Conservation (phyloP, 345 rosid species). For the Nephelium lappaceum region DNA sequence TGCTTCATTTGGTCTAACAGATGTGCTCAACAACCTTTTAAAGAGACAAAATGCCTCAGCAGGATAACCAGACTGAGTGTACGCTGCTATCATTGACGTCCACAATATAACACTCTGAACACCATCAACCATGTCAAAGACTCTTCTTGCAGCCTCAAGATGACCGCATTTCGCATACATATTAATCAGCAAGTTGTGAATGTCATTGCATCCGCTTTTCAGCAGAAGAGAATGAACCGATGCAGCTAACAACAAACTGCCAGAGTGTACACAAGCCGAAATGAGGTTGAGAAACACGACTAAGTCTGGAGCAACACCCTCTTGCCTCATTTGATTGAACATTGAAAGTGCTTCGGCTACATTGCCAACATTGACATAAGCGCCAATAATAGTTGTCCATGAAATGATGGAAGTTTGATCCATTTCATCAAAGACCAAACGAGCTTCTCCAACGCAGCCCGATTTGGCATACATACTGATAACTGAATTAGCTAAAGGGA, state of each 20-base stretch:
- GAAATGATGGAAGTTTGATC: conserved; percentile 28
- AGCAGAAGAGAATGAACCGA: conserved; percentile 36
- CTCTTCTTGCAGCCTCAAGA: conserved; percentile 26
- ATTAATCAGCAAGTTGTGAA: conserved; percentile 29
- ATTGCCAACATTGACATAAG: conserved; percentile 24
- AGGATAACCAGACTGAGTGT: conserved; percentile 25
- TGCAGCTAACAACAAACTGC: conserved; percentile 30
- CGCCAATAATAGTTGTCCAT: conserved; percentile 36
- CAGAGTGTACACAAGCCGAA: conserved; percentile 22
- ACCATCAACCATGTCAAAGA: conserved; percentile 23
- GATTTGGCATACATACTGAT: conserved; percentile 30
- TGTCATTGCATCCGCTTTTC: conserved; percentile 23
- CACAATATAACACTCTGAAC: conserved; percentile 29
- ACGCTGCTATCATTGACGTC: conserved; percentile 32
- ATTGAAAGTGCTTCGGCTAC: conserved; percentile 25
- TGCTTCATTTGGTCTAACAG: conserved; percentile 32
- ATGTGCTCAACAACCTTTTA: conserved; percentile 26
- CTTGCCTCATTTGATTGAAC: conserved; percentile 29
- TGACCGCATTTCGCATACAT: conserved; percentile 38
- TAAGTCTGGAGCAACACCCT: conserved; percentile 11
- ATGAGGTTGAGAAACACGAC: conserved; percentile 31
- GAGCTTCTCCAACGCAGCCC: conserved; percentile 28
- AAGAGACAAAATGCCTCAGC: conserved; percentile 27
- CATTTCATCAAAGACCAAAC: conserved; percentile 29
- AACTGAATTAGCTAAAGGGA: conserved; percentile 32